A percentile compares a stretch with the other conserved stretches of the same genome.
phyloP scores from a whole-genome alignment of 805 yeast species.

The Citeromyces matritensis region DNA sequence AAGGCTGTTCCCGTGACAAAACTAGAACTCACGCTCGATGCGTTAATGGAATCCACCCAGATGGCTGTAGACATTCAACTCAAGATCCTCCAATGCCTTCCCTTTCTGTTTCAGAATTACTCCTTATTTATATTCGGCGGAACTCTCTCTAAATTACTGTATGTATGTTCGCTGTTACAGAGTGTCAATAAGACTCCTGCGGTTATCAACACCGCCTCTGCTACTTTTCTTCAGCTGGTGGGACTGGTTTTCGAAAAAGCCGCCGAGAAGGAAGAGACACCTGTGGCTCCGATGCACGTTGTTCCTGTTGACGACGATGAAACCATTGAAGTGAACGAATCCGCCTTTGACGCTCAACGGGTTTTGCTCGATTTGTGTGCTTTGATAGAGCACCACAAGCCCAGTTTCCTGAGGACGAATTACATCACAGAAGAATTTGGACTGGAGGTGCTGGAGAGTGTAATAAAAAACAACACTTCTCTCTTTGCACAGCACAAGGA shows the following conservation, averaged over 20 bases:
- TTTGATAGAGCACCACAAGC: conserved; percentile 41
- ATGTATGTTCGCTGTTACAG: conserved; percentile 61
- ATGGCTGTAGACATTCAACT: conserved; percentile 74
- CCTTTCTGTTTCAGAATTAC: conserved; percentile 57
- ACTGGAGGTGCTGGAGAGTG: conserved; percentile 71
- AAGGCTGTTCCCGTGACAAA: conserved; percentile 37
- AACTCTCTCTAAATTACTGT: conserved; percentile 39
- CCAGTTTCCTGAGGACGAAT: conserved; percentile 34
- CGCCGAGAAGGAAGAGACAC: conserved; percentile 5
- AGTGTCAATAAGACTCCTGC: conserved; percentile 54
- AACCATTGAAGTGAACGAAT: conserved; percentile 25
- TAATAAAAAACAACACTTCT: conserved; percentile 45
- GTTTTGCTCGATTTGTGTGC: conserved; percentile 63
- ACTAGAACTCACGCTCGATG: conserved; percentile 42
- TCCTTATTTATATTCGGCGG: conserved; percentile 36
- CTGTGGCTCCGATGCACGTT: conserved; percentile 1
- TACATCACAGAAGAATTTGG: conserved; percentile 51
- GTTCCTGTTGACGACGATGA: conserved; percentile 32
- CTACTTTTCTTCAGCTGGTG: conserved; percentile 79
- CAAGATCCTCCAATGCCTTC: conserved; percentile 72
- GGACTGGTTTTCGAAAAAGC: conserved; percentile 65
- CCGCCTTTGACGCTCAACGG: conserved; percentile 55
- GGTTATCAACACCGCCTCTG: conserved; percentile 83
- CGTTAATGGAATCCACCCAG: conserved; percentile 59
- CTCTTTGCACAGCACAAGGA: conserved; percentile 47